Conservation (phyloP, 2,329 filamentous ascomycete genomes). For the Hymenoscyphus scutula region DNA sequence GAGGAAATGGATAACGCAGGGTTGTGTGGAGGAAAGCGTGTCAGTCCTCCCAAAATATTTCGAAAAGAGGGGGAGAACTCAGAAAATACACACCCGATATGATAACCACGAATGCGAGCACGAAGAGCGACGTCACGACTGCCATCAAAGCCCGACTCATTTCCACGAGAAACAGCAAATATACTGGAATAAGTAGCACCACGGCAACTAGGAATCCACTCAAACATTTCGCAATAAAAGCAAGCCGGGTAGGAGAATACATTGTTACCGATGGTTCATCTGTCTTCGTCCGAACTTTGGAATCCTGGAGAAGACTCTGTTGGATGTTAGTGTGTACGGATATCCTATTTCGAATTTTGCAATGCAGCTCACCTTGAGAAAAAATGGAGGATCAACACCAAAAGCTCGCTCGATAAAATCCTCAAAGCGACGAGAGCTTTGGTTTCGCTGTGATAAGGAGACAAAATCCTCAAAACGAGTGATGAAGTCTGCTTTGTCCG, state of each 20-base stretch:
- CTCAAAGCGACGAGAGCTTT: not conserved
- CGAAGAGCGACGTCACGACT: constrained; percentile 12
- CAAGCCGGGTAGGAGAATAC: constrained; percentile 11
- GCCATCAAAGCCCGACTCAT: constrained; percentile 22
- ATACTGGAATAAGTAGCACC: constrained; percentile 23
- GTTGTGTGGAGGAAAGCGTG: too few relatives aligned
- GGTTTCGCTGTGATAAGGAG: constrained; percentile 2
- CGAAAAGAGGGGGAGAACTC: too few relatives aligned
- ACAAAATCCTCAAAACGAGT: constrained; percentile 14
- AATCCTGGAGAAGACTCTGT: constrained; percentile 16
- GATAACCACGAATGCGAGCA: constrained; percentile 14
- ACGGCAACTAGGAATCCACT: constrained; percentile 11
- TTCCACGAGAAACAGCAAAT: constrained; percentile 20
- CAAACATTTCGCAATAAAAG: constrained; percentile 7
- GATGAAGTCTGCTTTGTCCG: constrained; percentile 10
- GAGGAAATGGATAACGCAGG: too few relatives aligned
- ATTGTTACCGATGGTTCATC: constrained; percentile 9
- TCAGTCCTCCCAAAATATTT: too few relatives aligned
- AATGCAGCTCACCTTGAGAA: not conserved
- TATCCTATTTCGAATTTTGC: not conserved
- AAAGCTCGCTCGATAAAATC: constrained; percentile 6
- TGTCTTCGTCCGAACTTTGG: constrained; percentile 13
- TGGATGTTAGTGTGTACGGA: not conserved
- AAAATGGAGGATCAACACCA: not conserved
- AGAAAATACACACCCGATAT: too few relatives aligned